Percentiles rank a stretch among this genome's conserved stretches.
Evolutionary conservation across 2,329 filamentous ascomycete species (phyloP).

Genomic region (Pseudopithomyces chartarum): DNA sequence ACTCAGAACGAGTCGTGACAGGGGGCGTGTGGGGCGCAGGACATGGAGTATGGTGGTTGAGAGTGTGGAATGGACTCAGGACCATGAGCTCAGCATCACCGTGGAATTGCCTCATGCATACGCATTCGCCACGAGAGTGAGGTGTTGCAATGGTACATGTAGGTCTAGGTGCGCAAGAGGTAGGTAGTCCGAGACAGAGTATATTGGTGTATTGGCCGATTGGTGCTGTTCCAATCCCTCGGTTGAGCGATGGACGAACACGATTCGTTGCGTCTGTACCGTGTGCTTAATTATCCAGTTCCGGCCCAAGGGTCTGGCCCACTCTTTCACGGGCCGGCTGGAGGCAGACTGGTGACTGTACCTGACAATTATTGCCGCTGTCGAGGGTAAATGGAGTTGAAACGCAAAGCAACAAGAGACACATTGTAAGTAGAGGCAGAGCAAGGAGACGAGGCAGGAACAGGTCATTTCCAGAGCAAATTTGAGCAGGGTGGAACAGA

Average conservation of each 20-base stretch:
- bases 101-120: background rate
- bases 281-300: conserved; percentile 29
- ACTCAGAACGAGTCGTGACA: background rate
- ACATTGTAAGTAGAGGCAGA: too few species aligned
- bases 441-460: conserved; percentile 17
- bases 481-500: conserved; percentile 9
- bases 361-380: conserved; percentile 25
- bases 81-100: background rate
- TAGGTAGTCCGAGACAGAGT: conserved; percentile 21
- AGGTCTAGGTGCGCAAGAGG: conserved; percentile 12
- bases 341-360: conserved; percentile 11
- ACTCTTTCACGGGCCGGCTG: conserved; percentile 5
- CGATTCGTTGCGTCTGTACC: conserved; percentile 26
- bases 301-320: conserved; percentile 18
- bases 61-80: background rate
- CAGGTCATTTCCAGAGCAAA: conserved; percentile 8
- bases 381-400: conserved; percentile 17
- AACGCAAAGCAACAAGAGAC: conserved; percentile 15
- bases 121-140: background rate
- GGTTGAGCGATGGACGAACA: conserved; percentile 34
- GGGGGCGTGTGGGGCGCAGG: conserved; percentile 1
- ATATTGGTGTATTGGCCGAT: conserved; percentile 15
- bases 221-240: conserved; percentile 30
- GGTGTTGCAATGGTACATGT: background rate
- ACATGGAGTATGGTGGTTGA: background rate